Evolutionary conservation across 129 eudicot genomes (phyloP).

Genomic region (Artemisia annua): DNA sequence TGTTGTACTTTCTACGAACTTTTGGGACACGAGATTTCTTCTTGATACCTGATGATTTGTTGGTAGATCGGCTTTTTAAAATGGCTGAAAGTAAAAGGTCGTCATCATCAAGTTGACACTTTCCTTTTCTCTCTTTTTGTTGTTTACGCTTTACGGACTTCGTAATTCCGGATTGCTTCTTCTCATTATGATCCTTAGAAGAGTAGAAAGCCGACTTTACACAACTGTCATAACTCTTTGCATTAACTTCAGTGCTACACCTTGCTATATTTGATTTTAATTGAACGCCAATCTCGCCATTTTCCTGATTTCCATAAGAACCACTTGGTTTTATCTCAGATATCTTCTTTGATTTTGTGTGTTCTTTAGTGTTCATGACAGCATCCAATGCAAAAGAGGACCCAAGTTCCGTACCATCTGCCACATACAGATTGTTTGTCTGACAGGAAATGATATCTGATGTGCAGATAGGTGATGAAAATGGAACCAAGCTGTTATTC

Average conservation of each 20-base stretch:
- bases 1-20: constrained; percentile 61
- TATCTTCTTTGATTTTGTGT: constrained; percentile 36
- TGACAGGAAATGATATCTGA: constrained; percentile 16
- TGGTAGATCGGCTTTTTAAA: constrained; percentile 45
- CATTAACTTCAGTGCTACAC: too few relatives aligned
- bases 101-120: constrained; percentile 62
- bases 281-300: constrained; percentile 19
- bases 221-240: constrained; percentile 21
- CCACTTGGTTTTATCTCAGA: constrained; percentile 28
- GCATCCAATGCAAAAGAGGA: constrained; percentile 4
- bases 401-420: constrained; percentile 30
- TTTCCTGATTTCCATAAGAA: constrained; percentile 22
- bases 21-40: constrained; percentile 39
- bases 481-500: constrained; percentile 19
- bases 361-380: constrained; percentile 26
- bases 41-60: constrained; percentile 31
- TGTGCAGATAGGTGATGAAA: neutral
- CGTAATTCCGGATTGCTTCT: constrained; percentile 27
- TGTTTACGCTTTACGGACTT: constrained; percentile 27
- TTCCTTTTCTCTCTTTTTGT: constrained; percentile 41
- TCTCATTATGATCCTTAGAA: constrained; percentile 16
- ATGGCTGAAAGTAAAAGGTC: constrained; percentile 89
- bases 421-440: constrained; percentile 20
- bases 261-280: constrained; percentile 21
- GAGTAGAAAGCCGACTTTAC: constrained; percentile 29